Conservation (phyloP, 2,329 filamentous ascomycete species). For the Aspergillus tamarii region DNA sequence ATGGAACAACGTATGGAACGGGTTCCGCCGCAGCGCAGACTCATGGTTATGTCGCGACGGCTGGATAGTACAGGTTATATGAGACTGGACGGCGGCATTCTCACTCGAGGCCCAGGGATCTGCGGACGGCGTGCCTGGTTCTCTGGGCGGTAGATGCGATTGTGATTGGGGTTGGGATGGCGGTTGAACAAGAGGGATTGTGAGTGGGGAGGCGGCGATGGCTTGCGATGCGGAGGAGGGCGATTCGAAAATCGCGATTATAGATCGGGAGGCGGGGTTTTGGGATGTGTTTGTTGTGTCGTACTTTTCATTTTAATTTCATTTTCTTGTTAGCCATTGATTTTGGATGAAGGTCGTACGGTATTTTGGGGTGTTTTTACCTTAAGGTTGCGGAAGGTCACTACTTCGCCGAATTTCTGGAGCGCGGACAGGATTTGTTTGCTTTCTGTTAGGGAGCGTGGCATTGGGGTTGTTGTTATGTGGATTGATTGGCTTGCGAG, state of each 20-base stretch:
- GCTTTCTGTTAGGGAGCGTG: constrained; percentile 37
- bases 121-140: constrained; percentile 22
- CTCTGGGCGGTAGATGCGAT: neutral
- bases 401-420: constrained; percentile 47
- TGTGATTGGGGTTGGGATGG: neutral
- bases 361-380: constrained; percentile 21
- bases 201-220: constrained; percentile 37
- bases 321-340: neutral
- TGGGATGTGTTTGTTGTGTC: constrained; percentile 31
- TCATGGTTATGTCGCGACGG: constrained; percentile 34
- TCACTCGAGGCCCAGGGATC: constrained; percentile 16
- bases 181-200: neutral
- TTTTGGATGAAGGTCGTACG: neutral
- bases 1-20: constrained; percentile 34
- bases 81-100: neutral
- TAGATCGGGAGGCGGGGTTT: constrained; percentile 22
- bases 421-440: constrained; percentile 39
- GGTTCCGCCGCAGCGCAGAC: constrained; percentile 33
- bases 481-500: constrained; percentile 32
- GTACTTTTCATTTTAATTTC: constrained; percentile 27
- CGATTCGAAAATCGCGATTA: constrained; percentile 42
- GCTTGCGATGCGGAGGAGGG: constrained; percentile 38
- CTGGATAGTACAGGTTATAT: constrained; percentile 32
- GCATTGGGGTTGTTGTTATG: constrained; percentile 33
- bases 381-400: constrained; percentile 41